Evolutionary conservation across 1,284 basidiomycete genomes (phyloP), one percentile per base, ranked within the genome.

Genomic region (Moesziomyces globuligerus): DNA sequence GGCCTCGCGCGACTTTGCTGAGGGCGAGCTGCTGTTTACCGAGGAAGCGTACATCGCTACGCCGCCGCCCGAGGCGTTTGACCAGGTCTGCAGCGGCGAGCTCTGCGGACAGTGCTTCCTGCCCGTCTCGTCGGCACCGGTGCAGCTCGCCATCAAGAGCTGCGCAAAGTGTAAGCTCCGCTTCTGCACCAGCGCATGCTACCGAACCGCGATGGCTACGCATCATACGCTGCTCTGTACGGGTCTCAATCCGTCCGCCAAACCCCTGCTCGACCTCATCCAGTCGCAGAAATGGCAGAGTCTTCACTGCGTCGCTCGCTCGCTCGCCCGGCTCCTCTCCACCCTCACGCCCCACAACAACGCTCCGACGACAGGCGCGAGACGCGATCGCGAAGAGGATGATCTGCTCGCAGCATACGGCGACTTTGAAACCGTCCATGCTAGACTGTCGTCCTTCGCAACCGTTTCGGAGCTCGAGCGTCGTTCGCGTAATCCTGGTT

Each of bases 161-260:
- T 75, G 74, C 34, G 7, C 28, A 42, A 52, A 39, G 18, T 72
- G 64, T 73, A 85, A 86, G 13, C 87, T 88, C 8, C 85, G 87
- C 37, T 94, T 92, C 84, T 94, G 92, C 84, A 91, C 88, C 67
- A 87, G 90, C 4, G 86, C 91, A 1, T 94, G 92, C 78, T 86
- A 88, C 15, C 81, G 86, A 7, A 87, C 89, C 18, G 86, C 87
- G 0, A 67, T 75, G 5, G 86, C 85, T 0, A 86, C 86, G 51
- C 87, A 87, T 8, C 91, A 93, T 67, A 87, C 89, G 0, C 83
- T 94, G 2, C 85, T 94, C 9, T 94, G 92, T 74, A 85, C 88
- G 1, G 85, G 87, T 1, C 87, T 89, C 53, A 94, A 93, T 76
- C 90, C 90, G 0, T 87, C 87, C 6, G 88, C 86, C 2, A 81